Percentiles rank a stretch among this genome's conserved stretches.
These are phyloP conservation scores for Kwoniella heveanensis DNA, from an alignment of 768 basidiomycete genomes.

Conservation along the genomic window DNA sequence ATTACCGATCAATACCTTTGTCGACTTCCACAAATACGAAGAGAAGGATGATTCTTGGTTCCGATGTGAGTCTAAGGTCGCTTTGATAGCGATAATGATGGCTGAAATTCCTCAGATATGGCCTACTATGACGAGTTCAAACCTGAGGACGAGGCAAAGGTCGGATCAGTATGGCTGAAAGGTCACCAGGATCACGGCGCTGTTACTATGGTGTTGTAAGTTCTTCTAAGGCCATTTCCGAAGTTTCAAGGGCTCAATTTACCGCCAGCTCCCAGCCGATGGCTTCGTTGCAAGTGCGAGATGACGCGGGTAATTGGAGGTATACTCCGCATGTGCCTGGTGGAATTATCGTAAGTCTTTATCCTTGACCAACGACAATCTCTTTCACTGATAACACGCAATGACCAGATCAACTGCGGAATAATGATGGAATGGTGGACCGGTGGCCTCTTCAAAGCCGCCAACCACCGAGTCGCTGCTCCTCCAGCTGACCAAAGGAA, in stretches of 20 bases:
- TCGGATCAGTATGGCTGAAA: constrained; percentile 21
- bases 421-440: constrained; percentile 29
- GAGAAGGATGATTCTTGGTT: constrained; percentile 24
- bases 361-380: too few species aligned
- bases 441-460: constrained; percentile 24
- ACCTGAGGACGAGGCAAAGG: constrained; percentile 24
- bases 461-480: constrained; percentile 21
- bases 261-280: constrained; percentile 22
- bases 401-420: constrained; percentile 18
- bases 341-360: constrained; percentile 23
- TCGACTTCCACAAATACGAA: constrained; percentile 24
- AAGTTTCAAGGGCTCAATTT: background rate
- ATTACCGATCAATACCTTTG: constrained; percentile 20
- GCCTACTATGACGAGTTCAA: constrained; percentile 24
- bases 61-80: constrained; percentile 12
- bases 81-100: background rate
- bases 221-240: background rate
- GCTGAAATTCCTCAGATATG: constrained; percentile 19
- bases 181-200: constrained; percentile 25
- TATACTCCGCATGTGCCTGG: constrained; percentile 16
- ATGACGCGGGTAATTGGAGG: constrained; percentile 19
- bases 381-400: too few species aligned
- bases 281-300: constrained; percentile 19
- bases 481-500: constrained; percentile 22
- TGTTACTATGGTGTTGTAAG: constrained; percentile 21